Conservation (phyloP, 331 rosid species). For the Prunus yedoensis region DNA sequence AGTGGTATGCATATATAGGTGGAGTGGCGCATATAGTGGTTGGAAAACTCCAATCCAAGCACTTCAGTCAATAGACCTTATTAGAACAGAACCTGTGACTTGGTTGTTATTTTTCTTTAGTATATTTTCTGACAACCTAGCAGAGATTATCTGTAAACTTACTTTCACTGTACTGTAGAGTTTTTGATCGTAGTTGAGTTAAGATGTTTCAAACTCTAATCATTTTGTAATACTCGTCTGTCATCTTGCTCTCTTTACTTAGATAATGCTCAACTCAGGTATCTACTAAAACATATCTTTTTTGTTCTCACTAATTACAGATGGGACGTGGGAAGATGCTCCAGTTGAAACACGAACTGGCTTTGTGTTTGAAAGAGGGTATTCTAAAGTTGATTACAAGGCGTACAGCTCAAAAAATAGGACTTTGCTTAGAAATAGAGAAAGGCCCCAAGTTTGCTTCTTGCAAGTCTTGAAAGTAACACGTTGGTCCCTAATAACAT, state of each 20-base stretch:
- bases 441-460: constrained; percentile 4
- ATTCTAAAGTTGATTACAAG: constrained; percentile 37
- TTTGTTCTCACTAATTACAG: constrained; percentile 46
- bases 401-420: constrained; percentile 25
- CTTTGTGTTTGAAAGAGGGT: constrained; percentile 72
- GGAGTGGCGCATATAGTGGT: constrained; percentile 1
- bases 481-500: background rate
- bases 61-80: constrained; percentile 2
- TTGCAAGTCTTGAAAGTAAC: constrained; percentile 9
- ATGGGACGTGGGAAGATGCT: constrained; percentile 64
- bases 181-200: background rate
- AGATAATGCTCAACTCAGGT: no score
- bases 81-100: background rate
- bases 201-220: background rate
- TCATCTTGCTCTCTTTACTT: background rate
- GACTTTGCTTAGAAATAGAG: constrained; percentile 1
- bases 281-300: background rate
- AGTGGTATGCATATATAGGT: no score
- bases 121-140: background rate
- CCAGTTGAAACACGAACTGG: constrained; percentile 64
- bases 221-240: background rate
- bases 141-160: background rate
- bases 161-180: background rate
- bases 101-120: background rate
- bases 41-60: constrained; percentile 16